These are phyloP conservation scores for Pythium pectinolyticum DNA, from an alignment of 352 stramenopile species.

Conservation along the genomic window DNA sequence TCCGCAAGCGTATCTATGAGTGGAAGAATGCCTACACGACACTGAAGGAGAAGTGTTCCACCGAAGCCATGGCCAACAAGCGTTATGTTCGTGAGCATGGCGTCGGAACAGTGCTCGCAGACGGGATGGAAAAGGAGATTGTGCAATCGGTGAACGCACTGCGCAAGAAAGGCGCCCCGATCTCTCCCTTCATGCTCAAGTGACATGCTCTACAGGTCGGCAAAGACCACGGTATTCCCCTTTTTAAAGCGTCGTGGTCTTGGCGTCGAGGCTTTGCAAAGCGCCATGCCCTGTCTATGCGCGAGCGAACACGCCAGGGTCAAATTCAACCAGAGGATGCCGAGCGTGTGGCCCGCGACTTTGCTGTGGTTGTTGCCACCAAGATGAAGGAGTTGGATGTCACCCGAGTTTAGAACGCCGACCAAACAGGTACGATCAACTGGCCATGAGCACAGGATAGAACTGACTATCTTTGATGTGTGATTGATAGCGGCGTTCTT, in stretches of 20 bases:
- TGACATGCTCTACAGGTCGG: conserved; percentile 3
- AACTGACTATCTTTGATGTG: no score
- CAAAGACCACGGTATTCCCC: background rate
- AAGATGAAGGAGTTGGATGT: background rate
- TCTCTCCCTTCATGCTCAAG: conserved; percentile 17
- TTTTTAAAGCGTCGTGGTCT: background rate
- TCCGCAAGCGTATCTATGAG: no score
- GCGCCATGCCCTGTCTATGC: conserved; percentile 1
- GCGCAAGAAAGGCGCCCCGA: background rate
- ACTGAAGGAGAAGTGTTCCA: no score
- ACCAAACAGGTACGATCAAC: conserved; percentile 24
- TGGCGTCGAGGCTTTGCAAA: background rate
- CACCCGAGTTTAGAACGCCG: background rate
- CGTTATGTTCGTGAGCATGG: background rate
- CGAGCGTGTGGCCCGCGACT: background rate
- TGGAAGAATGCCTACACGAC: no score
- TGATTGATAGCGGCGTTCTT: background rate
- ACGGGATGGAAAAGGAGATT: background rate
- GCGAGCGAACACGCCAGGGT: conserved; percentile 4
- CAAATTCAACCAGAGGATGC: background rate
- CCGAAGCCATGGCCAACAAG: no score
- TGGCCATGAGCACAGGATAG: no score
- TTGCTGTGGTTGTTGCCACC: background rate
- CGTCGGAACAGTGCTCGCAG: background rate
- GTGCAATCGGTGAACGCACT: background rate